Conservation (phyloP, 2,329 filamentous ascomycete genomes). For the Xylaria hypoxylon region DNA sequence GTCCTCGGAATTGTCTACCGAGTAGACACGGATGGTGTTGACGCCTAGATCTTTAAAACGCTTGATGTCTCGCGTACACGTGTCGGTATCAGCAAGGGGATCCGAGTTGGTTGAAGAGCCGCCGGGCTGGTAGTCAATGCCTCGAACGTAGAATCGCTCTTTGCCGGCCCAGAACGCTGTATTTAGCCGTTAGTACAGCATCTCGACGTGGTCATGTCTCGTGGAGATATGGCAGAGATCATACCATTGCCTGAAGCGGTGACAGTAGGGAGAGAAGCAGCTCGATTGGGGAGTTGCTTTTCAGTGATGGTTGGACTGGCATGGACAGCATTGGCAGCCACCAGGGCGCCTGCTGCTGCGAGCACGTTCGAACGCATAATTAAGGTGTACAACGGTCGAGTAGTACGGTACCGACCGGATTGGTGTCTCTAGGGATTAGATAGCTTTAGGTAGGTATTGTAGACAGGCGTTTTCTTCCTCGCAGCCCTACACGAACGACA, state of each 20-base stretch:
- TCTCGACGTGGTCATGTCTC: neutral
- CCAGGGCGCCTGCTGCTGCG: constrained; percentile 62
- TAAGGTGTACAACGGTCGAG: constrained; percentile 41
- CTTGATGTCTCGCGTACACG: constrained; percentile 82
- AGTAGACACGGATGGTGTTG: constrained; percentile 94
- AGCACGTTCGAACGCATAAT: constrained; percentile 64
- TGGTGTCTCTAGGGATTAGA: constrained; percentile 25
- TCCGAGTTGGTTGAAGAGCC: constrained; percentile 70
- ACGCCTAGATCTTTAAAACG: constrained; percentile 87
- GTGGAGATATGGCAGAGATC: constrained; percentile 27
- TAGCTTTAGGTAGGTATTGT: constrained; percentile 19
- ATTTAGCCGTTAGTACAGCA: constrained; percentile 36
- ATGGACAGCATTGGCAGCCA: constrained; percentile 57
- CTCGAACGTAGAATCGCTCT: constrained; percentile 69
- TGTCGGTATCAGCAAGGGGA: constrained; percentile 76
- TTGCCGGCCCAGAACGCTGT: constrained; percentile 67
- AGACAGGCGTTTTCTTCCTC: constrained; percentile 20
- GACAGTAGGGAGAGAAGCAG: constrained; percentile 62
- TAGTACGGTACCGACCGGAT: constrained; percentile 11
- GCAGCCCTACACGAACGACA: constrained; percentile 26
- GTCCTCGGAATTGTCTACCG: constrained; percentile 83
- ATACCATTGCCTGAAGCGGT: constrained; percentile 69
- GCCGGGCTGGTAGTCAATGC: constrained; percentile 73
- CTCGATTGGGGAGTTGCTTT: constrained; percentile 62
- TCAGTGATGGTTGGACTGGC: constrained; percentile 64